phyloP scores from a whole-genome alignment of 345 rosid genomes.

The Raphanus raphanistrum region DNA sequence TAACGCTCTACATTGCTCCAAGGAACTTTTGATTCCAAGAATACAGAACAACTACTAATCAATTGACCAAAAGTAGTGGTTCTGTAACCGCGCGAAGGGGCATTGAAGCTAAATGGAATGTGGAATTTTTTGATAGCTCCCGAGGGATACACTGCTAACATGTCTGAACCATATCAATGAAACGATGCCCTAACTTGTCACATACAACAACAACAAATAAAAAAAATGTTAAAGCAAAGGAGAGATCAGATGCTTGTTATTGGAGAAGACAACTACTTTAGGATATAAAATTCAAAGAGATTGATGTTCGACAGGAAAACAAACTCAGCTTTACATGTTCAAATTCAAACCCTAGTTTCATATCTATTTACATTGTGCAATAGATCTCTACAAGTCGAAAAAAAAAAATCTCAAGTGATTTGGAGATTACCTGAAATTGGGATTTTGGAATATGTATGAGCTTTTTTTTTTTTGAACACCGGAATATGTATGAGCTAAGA shows the following conservation, averaged over 20 bases:
- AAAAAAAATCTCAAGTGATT: background rate
- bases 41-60: slow-evolving; percentile 30
- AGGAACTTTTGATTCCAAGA: slow-evolving; percentile 29
- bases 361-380: background rate
- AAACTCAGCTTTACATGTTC: background rate
- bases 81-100: slow-evolving; percentile 35
- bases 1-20: slow-evolving; percentile 32
- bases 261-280: background rate
- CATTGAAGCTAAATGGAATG: slow-evolving; percentile 22
- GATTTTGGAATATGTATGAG: background rate
- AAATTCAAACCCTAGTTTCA: slow-evolving; percentile 5
- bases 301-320: background rate
- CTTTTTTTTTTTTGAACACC: background rate
- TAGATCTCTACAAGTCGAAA: background rate
- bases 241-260: background rate
- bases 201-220: background rate
- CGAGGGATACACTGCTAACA: slow-evolving; percentile 51
- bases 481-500: background rate
- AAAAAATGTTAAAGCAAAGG: background rate
- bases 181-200: slow-evolving; percentile 3
- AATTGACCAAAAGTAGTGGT: slow-evolving; percentile 30
- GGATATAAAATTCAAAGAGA: background rate
- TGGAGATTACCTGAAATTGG: background rate
- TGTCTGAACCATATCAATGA: slow-evolving; percentile 60
- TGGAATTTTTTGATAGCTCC: slow-evolving; percentile 46